Conservation (phyloP, 1,139 yeast species). For the Blastobotrys capitulatus region DNA sequence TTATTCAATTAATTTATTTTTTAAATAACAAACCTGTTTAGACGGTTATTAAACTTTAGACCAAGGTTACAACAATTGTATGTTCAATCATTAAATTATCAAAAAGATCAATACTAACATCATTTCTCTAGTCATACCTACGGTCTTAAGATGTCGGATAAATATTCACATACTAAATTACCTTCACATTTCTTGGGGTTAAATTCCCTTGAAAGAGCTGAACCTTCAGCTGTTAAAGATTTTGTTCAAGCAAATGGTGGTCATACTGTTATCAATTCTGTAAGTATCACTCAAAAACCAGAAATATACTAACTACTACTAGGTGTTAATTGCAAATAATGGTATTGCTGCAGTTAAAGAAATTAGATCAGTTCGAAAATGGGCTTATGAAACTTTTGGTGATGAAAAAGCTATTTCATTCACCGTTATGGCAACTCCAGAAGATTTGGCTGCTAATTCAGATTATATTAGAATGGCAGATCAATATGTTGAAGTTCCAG, state of each 20-base stretch:
- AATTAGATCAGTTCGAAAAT: constrained; percentile 92
- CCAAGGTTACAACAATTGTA: constrained; percentile 1
- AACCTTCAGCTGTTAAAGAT: constrained; percentile 68
- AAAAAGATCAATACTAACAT: neutral
- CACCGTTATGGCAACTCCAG: constrained; percentile 99
- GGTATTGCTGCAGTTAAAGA: constrained; percentile 99
- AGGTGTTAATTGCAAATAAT: constrained; percentile 87
- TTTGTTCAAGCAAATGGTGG: constrained; percentile 86
- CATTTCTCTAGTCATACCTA: neutral
- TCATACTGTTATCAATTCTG: constrained; percentile 84
- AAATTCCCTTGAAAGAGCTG: constrained; percentile 68
- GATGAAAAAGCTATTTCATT: constrained; percentile 90
- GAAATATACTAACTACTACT: neutral
- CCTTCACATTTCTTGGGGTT: constrained; percentile 76
- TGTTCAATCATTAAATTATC: neutral
- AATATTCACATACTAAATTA: constrained; percentile 35
- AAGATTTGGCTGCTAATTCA: constrained; percentile 93
- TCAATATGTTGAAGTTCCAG: constrained; percentile 96
- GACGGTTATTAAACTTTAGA: neutral
- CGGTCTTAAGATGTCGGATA: constrained; percentile 7
- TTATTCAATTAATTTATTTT: too few species aligned
- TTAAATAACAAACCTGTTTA: constrained; percentile 1
- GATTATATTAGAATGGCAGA: constrained; percentile 99
- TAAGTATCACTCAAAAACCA: constrained; percentile 17
- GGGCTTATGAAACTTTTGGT: constrained; percentile 98